Evolutionary conservation across 345 rosid species (phyloP).

Genomic region (Populus deltoides): DNA sequence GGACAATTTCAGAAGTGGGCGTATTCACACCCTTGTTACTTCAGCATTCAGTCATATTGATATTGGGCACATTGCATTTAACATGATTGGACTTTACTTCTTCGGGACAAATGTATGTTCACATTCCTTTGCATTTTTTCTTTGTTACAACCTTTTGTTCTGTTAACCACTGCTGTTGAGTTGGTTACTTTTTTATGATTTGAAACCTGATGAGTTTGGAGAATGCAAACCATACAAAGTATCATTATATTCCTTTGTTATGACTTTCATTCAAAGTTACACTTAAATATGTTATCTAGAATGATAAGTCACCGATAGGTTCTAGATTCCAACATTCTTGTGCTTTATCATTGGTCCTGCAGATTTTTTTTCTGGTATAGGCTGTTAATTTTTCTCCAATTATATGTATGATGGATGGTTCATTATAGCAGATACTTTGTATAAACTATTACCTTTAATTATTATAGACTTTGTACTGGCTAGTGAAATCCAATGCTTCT

Average conservation of each 20-base stretch:
- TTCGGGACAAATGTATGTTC: constrained; percentile 65
- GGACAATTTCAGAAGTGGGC: constrained; percentile 65
- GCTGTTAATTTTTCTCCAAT: not conserved
- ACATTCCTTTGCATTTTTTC: constrained; percentile 15
- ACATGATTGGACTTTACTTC: constrained; percentile 96
- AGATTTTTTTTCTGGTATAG: not conserved
- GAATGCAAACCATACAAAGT: too few species aligned
- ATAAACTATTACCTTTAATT: not conserved
- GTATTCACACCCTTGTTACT: constrained; percentile 64
- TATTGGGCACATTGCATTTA: constrained; percentile 54
- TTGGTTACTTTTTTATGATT: constrained; percentile 10
- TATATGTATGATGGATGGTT: too few species aligned
- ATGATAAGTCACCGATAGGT: not conserved
- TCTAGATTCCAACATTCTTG: not conserved
- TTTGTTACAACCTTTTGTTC: constrained; percentile 4
- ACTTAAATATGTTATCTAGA: not conserved
- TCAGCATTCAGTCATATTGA: constrained; percentile 88
- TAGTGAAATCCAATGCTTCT: too few species aligned
- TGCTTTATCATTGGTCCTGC: not conserved
- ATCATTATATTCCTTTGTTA: not conserved
- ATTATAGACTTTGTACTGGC: too few species aligned
- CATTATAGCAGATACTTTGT: too few species aligned
- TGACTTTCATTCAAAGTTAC: not conserved
- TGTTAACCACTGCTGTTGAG: not conserved
- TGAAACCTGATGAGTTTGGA: too few species aligned